Evolutionary conservation across 441 rosid species (phyloP), one percentile per base, ranked within the genome.

Genomic region (Sinapis alba): DNA sequence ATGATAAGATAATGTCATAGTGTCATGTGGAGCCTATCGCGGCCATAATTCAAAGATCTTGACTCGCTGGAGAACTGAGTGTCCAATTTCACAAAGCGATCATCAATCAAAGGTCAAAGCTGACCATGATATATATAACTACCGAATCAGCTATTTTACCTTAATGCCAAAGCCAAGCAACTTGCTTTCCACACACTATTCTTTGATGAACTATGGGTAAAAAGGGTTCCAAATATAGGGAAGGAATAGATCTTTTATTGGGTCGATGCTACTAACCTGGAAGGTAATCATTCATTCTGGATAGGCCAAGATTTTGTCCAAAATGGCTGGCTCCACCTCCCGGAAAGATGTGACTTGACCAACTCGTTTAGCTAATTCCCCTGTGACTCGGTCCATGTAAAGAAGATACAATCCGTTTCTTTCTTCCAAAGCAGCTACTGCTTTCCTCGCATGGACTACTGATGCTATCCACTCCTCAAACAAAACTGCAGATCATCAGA

Each of bases 321-420:
- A 78, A 78, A 82, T 74, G 63, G 86, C 81, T 65, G 82, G 85
- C 62, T 83, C 81, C 72, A 90, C 83, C 66, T 83, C 84, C 78
- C 68, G 85, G 63, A 84, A 68, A 16, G 85, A 71, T 23, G 92
- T 62, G 79, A 77, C 76, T 72, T 82, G 89, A 62, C 82, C 83
- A 41, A 87, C 79, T 67, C 74, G 83, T 78, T 82, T 89, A 27
- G 90, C 86, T 84, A 94, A 84, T 75, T 80, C 83, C 66, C 91
- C 96, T 0, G 77, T 75, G 71, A 94, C 84, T 67, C 94, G 84
- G 78, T 94, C 99, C 91, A 92, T 85, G 88, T 90, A 90, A 2
- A 85, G 78, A 64, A 82, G 81, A 73, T 92, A 89, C 38, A 95
- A 86, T 64, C 92, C 91, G 30, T 83, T 90, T 79, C 96, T 88